These are phyloP conservation scores for Canavalia ensiformis DNA, from an alignment of 306 rosid genomes.

Conservation along the genomic window DNA sequence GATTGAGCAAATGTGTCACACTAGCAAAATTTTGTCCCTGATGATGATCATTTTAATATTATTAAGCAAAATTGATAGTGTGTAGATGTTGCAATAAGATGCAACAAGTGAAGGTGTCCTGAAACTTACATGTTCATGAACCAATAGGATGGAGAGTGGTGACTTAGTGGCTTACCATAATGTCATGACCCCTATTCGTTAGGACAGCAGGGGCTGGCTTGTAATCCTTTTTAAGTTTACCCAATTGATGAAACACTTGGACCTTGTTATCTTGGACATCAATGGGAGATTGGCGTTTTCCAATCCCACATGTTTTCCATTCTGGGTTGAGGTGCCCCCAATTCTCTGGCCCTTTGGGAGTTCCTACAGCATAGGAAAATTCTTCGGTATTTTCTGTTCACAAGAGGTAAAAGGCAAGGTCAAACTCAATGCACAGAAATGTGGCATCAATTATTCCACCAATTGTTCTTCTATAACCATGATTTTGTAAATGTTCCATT, in stretches of 20 bases:
- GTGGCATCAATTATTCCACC: conserved; percentile 4
- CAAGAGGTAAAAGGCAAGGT: neutral
- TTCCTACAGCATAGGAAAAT: conserved; percentile 60
- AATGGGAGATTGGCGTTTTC: conserved; percentile 84
- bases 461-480: conserved; percentile 3
- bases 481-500: neutral
- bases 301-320: conserved; percentile 72
- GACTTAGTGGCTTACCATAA: conserved; percentile 58
- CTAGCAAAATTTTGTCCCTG: neutral
- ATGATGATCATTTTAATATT: neutral
- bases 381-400: conserved; percentile 60
- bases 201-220: conserved; percentile 70
- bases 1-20: neutral
- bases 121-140: neutral
- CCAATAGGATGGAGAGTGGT: neutral
- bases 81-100: neutral
- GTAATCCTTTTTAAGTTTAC: conserved; percentile 62
- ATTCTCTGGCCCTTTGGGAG: conserved; percentile 68
- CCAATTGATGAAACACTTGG: conserved; percentile 54
- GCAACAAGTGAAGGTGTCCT: neutral
- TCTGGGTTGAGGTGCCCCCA: conserved; percentile 72
- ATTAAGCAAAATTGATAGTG: neutral
- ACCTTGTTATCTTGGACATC: conserved; percentile 61
- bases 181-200: conserved; percentile 75
- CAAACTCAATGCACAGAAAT: neutral